Conservation (phyloP, 306 rosid species). For the Casuarina glauca region DNA sequence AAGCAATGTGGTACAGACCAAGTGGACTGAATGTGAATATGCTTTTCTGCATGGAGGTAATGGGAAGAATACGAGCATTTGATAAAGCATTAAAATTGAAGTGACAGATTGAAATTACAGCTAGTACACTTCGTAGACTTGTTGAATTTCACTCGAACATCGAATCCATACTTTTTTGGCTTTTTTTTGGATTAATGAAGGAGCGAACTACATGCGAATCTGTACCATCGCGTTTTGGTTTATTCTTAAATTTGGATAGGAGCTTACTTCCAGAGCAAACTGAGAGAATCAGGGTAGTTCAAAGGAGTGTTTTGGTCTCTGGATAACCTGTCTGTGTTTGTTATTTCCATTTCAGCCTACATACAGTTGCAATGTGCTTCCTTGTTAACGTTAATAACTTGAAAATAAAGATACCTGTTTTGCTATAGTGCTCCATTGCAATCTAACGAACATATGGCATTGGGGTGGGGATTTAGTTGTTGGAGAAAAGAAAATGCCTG, state of each 20-base stretch:
- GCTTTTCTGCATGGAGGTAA: not conserved
- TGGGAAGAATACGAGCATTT: not conserved
- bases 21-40: not conserved
- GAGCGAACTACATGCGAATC: too few relatives aligned
- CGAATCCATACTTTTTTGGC: not conserved
- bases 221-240: not conserved
- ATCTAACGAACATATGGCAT: not conserved
- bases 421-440: not conserved
- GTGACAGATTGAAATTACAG: not conserved
- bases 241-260: not conserved
- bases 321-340: not conserved
- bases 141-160: not conserved
- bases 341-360: not conserved
- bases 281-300: not conserved
- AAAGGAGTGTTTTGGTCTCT: not conserved
- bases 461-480: not conserved
- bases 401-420: not conserved
- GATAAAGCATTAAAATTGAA: not conserved
- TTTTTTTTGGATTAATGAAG: too few relatives aligned
- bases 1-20: not conserved
- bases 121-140: not conserved
- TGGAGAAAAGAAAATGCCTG: not conserved
- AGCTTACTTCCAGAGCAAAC: not conserved
- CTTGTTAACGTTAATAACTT: not conserved
- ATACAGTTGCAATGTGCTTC: not conserved